phyloP scores from a whole-genome alignment of 306 rosid genomes.

The Abrus precatorius region DNA sequence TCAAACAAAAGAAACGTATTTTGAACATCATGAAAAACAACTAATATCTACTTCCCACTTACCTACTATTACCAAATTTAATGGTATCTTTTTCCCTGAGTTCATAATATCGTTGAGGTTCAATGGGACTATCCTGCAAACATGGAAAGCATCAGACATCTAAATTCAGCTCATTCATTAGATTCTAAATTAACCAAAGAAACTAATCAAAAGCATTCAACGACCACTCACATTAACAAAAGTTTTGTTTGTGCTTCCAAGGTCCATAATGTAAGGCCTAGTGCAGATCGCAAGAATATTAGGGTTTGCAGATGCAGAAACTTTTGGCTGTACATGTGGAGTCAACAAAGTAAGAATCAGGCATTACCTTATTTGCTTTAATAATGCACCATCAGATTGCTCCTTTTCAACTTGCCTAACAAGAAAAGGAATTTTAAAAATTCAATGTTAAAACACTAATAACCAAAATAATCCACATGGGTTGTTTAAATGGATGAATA shows the following conservation, averaged over 20 bases:
- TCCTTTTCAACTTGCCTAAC: conserved; percentile 88
- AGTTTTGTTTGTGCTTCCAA: conserved; percentile 99
- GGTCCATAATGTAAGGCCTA: conserved; percentile 98
- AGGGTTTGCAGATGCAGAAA: conserved; percentile 44
- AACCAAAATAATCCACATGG: conserved; percentile 14
- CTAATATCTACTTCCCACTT: conserved; percentile 47
- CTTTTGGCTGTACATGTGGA: background rate
- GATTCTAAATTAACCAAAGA: background rate
- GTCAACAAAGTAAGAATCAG: background rate
- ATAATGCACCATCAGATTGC: conserved; percentile 76
- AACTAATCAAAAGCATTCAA: conserved; percentile 29
- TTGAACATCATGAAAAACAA: conserved; percentile 36
- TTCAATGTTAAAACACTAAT: conserved; percentile 14
- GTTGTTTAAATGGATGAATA: conserved; percentile 48
- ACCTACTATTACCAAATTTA: conserved; percentile 97
- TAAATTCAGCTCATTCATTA: conserved; percentile 16
- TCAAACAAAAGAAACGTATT: conserved; percentile 29
- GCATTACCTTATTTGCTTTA: conserved; percentile 74
- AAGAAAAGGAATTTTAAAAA: conserved; percentile 9
- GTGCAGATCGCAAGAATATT: conserved; percentile 33
- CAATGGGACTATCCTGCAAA: conserved; percentile 88
- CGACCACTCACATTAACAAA: conserved; percentile 78
- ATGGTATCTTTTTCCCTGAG: conserved; percentile 90
- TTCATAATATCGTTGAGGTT: conserved; percentile 94
- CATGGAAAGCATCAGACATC: conserved; percentile 39